phyloP scores from a whole-genome alignment of 257 asterid species.

The Nicotiana benthamiana region DNA sequence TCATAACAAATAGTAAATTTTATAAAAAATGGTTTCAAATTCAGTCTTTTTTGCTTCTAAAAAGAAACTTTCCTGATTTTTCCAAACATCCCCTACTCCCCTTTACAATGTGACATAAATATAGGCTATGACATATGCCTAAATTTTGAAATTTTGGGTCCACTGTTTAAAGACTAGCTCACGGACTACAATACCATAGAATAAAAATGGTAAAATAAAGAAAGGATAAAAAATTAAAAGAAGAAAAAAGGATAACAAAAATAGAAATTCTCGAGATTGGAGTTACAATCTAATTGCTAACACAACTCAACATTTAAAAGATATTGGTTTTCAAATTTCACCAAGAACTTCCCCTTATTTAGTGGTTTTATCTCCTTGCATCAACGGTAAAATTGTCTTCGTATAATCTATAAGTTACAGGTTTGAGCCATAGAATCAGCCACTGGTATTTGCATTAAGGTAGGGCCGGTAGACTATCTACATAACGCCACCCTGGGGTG shows the following conservation, averaged over 20 bases:
- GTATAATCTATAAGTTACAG: too few species aligned
- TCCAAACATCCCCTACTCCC: slow-evolving; percentile 29
- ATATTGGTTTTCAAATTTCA: too few species aligned
- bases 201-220: not conserved
- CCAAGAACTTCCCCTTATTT: too few species aligned
- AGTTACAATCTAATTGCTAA: not conserved
- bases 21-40: not conserved
- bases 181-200: not conserved
- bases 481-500: too few species aligned
- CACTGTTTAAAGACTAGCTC: slow-evolving; percentile 2
- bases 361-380: too few species aligned
- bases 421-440: too few species aligned
- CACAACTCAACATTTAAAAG: too few species aligned
- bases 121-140: slow-evolving; percentile 36
- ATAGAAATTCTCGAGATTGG: not conserved
- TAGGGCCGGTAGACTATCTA: too few species aligned
- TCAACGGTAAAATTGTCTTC: too few species aligned
- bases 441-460: too few species aligned
- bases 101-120: slow-evolving; percentile 34
- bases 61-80: slow-evolving; percentile 20
- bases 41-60: not conserved
- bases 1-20: too few species aligned
- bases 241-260: not conserved
- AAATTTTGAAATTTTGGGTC: slow-evolving; percentile 17
- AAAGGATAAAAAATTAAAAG: not conserved